A percentile compares a stretch with the other conserved stretches of the same genome.
These are phyloP conservation scores for Calonectria crousiana DNA, from an alignment of 2,329 filamentous ascomycete species.

Conservation along the genomic window DNA sequence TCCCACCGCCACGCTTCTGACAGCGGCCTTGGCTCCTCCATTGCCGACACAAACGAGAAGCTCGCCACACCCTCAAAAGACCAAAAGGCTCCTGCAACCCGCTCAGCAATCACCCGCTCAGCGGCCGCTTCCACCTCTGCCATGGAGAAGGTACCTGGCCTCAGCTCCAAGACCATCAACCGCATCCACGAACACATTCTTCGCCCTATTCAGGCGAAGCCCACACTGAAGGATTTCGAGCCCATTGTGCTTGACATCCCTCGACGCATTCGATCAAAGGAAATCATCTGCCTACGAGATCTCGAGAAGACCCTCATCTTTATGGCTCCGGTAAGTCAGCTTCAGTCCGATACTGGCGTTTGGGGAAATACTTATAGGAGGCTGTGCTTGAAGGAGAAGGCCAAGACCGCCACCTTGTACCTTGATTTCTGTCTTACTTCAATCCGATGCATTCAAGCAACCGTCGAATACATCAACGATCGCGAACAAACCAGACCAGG, in stretches of 20 bases:
- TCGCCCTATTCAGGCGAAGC: conserved; percentile 80
- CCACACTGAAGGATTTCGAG: conserved; percentile 82
- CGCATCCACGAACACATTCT: conserved; percentile 86
- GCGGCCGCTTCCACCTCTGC: conserved; percentile 62
- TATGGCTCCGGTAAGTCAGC: conserved; percentile 90
- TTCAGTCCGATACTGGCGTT: conserved; percentile 66
- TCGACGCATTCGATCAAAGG: conserved; percentile 82
- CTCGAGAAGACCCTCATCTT: conserved; percentile 94
- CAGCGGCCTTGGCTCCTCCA: conserved; percentile 88
- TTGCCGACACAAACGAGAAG: conserved; percentile 72
- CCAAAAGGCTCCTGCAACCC: conserved; percentile 56
- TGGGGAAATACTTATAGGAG: conserved; percentile 77
- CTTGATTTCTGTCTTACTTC: conserved; percentile 91
- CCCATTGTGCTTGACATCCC: conserved; percentile 83
- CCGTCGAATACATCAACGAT: conserved; percentile 86
- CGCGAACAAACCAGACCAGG: conserved; percentile 85
- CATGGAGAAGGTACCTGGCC: conserved; percentile 65
- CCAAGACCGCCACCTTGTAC: conserved; percentile 78
- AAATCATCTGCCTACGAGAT: conserved; percentile 92
- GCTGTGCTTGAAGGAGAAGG: conserved; percentile 81
- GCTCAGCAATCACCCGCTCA: conserved; percentile 67
- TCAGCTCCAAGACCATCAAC: conserved; percentile 78
- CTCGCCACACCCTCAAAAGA: conserved; percentile 54
- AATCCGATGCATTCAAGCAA: conserved; percentile 90
- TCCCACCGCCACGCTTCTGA: conserved; percentile 81